Base-by-base conservation (phyloP, 768 basidiomycete genomes). In the Psilocybe subaeruginosa region DNA sequence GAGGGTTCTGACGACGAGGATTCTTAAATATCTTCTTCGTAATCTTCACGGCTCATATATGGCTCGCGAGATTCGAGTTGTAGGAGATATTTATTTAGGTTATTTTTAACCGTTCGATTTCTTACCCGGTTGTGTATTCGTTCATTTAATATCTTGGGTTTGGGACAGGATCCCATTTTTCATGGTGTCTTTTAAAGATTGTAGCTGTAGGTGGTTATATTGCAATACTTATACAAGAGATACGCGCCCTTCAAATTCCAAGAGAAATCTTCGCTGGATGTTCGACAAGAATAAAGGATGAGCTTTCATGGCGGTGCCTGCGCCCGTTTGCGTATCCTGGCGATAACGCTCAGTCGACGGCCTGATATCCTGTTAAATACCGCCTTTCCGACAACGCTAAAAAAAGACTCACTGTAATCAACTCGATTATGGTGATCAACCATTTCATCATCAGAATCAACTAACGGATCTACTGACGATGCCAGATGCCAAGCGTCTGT, bases 401-500 rank as follows among this genome's bases (percentile, higher is more conserved):
- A 11, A 47, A 19, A 49, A 37, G 41, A 59, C 89, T 68, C 68
- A 89, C 91, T 78, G 68, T 91, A 91, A 66, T 93, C 90, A 52
- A 80, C 69, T 46, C 83, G 80, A 49, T 82, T 77, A 64, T 89
- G 77, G 59, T 90, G 85, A 60, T 91, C 88, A 57, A 80, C 77
- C 58, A 79, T 46, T 67, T 93, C 91, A 41, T 89, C 88, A 65
- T 92, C 91, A 11, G 91, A 91, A 74, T 91, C 89, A 11, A 74
- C 77, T 14, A 92, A 76, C 14, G 90, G 88, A 68, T 92, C 90
- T 37, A 80, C 79, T 29, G 81, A 83, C 41, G 80, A 80, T 30
- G 86, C 80, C 33, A 84, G 75, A 66, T 88, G 85, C 90, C 89
- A 92, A 6, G 91, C 90, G 60, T 92, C 91, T 93, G 75, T 17